phyloP scores from a whole-genome alignment of 2,329 filamentous ascomycete species.

The Hymenoscyphus albidus region DNA sequence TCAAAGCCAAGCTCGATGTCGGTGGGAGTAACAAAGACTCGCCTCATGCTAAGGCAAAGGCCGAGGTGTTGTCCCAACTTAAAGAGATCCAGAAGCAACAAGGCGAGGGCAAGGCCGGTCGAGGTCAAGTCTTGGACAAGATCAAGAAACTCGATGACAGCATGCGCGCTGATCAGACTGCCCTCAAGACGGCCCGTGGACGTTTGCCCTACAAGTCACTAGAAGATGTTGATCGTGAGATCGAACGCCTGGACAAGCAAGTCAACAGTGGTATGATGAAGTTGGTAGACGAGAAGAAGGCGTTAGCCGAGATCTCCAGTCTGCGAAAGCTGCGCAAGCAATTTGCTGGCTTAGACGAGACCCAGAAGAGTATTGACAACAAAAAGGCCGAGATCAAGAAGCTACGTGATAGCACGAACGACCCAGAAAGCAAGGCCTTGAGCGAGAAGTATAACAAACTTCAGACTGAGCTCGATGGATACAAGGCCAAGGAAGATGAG shows the following conservation, averaged over 20 bases:
- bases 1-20: constrained; percentile 84
- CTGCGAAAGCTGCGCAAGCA: constrained; percentile 88
- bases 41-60: constrained; percentile 74
- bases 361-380: constrained; percentile 85
- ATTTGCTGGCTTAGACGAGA: constrained; percentile 78
- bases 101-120: constrained; percentile 78
- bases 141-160: constrained; percentile 89
- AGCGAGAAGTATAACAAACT: constrained; percentile 82
- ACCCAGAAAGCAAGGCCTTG: constrained; percentile 84
- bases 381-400: constrained; percentile 83
- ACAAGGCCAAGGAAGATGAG: constrained; percentile 90
- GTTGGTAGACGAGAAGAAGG: constrained; percentile 96
- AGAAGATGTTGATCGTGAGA: constrained; percentile 83
- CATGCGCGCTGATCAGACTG: constrained; percentile 76
- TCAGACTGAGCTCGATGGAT: constrained; percentile 79
- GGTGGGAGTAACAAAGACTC: constrained; percentile 77
- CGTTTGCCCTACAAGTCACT: constrained; percentile 81
- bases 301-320: constrained; percentile 74
- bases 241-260: constrained; percentile 74
- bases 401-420: constrained; percentile 83
- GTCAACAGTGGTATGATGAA: constrained; percentile 90
- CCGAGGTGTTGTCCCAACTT: constrained; percentile 79
- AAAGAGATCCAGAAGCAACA: constrained; percentile 84
- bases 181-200: constrained; percentile 81
- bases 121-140: constrained; percentile 76